Evolutionary conservation across 208 protist genomes (phyloP).

Genomic region (Borovskyia barvae): DNA sequence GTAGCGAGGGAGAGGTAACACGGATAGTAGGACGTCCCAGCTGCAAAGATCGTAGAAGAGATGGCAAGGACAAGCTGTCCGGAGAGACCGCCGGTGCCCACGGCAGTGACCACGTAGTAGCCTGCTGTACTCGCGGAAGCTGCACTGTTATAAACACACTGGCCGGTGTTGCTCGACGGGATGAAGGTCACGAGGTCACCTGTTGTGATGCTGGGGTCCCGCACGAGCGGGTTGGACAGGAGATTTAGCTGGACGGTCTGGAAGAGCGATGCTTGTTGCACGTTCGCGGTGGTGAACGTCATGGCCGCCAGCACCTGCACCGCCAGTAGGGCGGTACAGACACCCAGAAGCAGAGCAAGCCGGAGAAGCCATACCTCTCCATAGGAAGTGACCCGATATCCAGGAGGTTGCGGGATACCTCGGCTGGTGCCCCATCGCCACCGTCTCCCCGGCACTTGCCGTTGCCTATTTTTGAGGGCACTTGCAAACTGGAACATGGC

Average conservation of each 20-base stretch:
- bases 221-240: slow-evolving; percentile 48
- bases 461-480: no score
- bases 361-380: no score
- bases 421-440: not conserved
- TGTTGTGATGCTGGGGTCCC: slow-evolving; percentile 51
- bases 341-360: no score
- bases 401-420: not conserved
- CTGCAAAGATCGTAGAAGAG: slow-evolving; percentile 45
- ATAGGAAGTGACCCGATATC: not conserved
- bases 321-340: no score
- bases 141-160: slow-evolving; percentile 20
- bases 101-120: slow-evolving; percentile 40
- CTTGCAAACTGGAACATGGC: no score
- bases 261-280: slow-evolving; percentile 77
- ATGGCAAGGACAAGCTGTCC: slow-evolving; percentile 37
- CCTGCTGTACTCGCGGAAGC: slow-evolving; percentile 16
- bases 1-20: slow-evolving; percentile 62
- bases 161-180: not conserved
- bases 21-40: slow-evolving; percentile 47
- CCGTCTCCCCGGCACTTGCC: no score
- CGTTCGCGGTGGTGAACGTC: slow-evolving; percentile 63
- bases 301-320: slow-evolving; percentile 38
- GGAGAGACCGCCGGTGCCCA: slow-evolving; percentile 33
- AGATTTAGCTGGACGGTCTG: slow-evolving; percentile 66
- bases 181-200: slow-evolving; percentile 75